phyloP scores from a whole-genome alignment of 2,329 filamentous ascomycete species.

The Epichloe bromicola region DNA sequence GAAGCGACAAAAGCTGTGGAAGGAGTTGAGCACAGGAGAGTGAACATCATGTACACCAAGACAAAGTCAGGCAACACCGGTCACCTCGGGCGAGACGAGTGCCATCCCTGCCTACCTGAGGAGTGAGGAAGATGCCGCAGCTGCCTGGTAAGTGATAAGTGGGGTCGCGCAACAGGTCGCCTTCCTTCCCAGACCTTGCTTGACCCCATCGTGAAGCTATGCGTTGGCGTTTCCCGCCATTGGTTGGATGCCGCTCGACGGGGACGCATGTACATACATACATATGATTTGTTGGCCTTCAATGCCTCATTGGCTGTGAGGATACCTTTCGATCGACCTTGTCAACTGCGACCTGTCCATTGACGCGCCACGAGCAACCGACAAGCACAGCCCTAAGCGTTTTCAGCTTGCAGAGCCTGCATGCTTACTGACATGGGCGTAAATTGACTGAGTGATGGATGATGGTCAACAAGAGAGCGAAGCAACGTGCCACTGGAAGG shows the following conservation, averaged over 20 bases:
- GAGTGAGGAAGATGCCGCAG: not conserved
- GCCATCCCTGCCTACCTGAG: too few relatives aligned
- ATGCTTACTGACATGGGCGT: too few relatives aligned
- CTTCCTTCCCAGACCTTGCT: not conserved
- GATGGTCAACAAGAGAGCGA: not conserved
- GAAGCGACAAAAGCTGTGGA: not conserved
- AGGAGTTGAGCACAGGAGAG: not conserved
- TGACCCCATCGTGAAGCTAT: not conserved
- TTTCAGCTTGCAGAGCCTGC: too few relatives aligned
- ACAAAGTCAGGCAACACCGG: not conserved
- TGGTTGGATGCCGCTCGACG: not conserved
- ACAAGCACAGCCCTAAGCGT: too few relatives aligned
- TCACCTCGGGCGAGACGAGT: not conserved
- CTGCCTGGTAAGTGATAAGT: not conserved
- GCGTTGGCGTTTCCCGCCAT: constrained; percentile 1
- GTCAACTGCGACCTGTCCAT: not conserved
- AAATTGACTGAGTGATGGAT: too few relatives aligned
- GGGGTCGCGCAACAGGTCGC: not conserved
- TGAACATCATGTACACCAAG: too few relatives aligned
- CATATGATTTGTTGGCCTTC: not conserved
- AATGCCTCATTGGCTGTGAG: not conserved
- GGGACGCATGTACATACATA: not conserved
- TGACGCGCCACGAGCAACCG: too few relatives aligned
- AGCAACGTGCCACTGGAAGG: not conserved
- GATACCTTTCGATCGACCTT: not conserved